phyloP scores from a whole-genome alignment of 768 basidiomycete genomes.

The Gautieria morchelliformis region DNA sequence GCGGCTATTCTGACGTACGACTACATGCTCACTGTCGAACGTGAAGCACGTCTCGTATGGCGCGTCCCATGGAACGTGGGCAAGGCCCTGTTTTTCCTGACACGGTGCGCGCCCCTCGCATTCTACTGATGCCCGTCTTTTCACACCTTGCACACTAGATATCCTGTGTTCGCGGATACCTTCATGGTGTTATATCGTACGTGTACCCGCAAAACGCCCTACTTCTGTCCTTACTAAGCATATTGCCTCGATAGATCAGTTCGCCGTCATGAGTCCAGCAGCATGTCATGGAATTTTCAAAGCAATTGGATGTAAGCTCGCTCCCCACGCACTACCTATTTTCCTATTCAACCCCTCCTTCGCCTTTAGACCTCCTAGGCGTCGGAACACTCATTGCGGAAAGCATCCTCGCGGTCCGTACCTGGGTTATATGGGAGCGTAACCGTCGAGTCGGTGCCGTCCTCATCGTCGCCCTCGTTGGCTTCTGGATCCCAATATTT shows the following conservation, averaged over 20 bases:
- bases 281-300: not conserved
- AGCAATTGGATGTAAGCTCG: not conserved
- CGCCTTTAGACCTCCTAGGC: not conserved
- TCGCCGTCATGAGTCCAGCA: not conserved
- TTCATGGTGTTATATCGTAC: slow-evolving; percentile 6
- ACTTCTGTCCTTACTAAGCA: no score
- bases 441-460: slow-evolving; percentile 1
- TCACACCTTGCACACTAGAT: slow-evolving; percentile 1
- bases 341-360: no score
- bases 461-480: not conserved
- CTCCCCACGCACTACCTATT: not conserved
- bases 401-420: slow-evolving; percentile 11
- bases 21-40: slow-evolving; percentile 18
- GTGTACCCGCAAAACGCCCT: no score
- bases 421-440: slow-evolving; percentile 12
- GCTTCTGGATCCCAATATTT: not conserved
- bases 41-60: slow-evolving; percentile 21
- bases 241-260: not conserved
- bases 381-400: slow-evolving; percentile 5
- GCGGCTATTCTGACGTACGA: slow-evolving; percentile 10
- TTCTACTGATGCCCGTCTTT: not conserved
- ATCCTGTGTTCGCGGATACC: slow-evolving; percentile 17
- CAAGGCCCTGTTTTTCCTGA: slow-evolving; percentile 18
- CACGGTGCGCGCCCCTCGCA: slow-evolving; percentile 8
- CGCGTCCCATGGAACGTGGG: slow-evolving; percentile 13